phyloP scores from a whole-genome alignment of 805 yeast genomes.

The Brettanomyces bruxellensis region DNA sequence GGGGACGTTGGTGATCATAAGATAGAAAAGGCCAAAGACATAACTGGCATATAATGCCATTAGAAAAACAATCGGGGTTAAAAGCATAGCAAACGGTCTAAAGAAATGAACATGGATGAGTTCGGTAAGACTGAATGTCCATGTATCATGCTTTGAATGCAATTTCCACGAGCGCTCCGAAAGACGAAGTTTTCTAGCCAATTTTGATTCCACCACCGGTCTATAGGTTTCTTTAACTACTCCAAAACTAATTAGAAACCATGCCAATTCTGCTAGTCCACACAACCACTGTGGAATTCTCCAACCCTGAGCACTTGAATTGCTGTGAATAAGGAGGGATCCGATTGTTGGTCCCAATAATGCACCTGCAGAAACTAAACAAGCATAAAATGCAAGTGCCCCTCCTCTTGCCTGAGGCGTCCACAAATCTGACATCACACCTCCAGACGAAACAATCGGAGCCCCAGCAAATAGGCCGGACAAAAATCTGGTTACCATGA shows the following conservation, averaged over 20 bases:
- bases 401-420: constrained; percentile 40
- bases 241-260: constrained; percentile 27
- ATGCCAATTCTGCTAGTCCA: constrained; percentile 29
- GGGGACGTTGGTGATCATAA: constrained; percentile 36
- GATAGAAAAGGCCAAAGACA: constrained; percentile 39
- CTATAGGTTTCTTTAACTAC: constrained; percentile 32
- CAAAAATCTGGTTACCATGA: constrained; percentile 46
- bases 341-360: constrained; percentile 57
- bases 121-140: constrained; percentile 11
- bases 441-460: constrained; percentile 52
- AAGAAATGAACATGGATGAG: constrained; percentile 22
- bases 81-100: constrained; percentile 32
- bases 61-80: constrained; percentile 32
- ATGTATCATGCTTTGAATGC: constrained; percentile 22
- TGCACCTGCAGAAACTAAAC: constrained; percentile 56
- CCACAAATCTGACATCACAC: constrained; percentile 50
- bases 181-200: constrained; percentile 20
- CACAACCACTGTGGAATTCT: constrained; percentile 47
- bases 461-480: constrained; percentile 55
- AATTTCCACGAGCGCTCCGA: constrained; percentile 23
- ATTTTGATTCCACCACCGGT: constrained; percentile 22
- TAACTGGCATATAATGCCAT: constrained; percentile 39
- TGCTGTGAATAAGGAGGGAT: constrained; percentile 34
- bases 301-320: constrained; percentile 37
- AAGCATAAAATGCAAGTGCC: constrained; percentile 41